Base-by-base conservation (phyloP, 2,329 filamentous ascomycete genomes). In the Penicillium concentricum region DNA sequence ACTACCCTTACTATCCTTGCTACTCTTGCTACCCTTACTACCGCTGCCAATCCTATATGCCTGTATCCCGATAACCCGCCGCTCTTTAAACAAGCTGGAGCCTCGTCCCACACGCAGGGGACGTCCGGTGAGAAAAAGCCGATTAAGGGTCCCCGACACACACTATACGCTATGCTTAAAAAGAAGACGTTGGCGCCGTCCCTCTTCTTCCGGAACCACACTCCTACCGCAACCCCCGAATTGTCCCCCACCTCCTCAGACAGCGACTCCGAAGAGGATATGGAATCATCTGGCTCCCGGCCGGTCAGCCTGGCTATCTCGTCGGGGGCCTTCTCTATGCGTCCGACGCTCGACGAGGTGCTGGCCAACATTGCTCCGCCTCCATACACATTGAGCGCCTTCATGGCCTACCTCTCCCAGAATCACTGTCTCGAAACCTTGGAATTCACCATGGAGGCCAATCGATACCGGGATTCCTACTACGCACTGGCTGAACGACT, bases 371-470 rank as follows among this genome's bases (percentile, higher is more conserved):
- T 84, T 43, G 90, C 94, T 35, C 87, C 90, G 9, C 87, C 91
- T 39, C 94, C 94, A 64, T 97, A 91, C 83, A 96, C 92, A 0
- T 81, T 97, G 9, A 87, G 86, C 58, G 93, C 93, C 32, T 97
- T 97, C 75, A 97, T 94, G 86, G 92, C 92, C 54, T 97, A 96
- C 69, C 83, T 97, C 4, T 97, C 93, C 1, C 92, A 96, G 70
- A 97, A 97, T 69, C 93, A 97, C 76, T 99, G 94, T 72, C 80
- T 97, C 62, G 94, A 99, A 75, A 97, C 92, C 1, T 81, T 99
- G 38, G 94, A 97, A 72, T 99, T 99, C 74, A 96, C 92, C 39
- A 88, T 97, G 82, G 94, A 97, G 72, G 90, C 93, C 22, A 89
- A 92, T 56, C 85, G 91, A 59, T 99, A 97, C 72, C 84, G 86